These are phyloP conservation scores for Lachnellula subtilissima DNA, from an alignment of 2,329 filamentous ascomycete species.

Conservation along the genomic window DNA sequence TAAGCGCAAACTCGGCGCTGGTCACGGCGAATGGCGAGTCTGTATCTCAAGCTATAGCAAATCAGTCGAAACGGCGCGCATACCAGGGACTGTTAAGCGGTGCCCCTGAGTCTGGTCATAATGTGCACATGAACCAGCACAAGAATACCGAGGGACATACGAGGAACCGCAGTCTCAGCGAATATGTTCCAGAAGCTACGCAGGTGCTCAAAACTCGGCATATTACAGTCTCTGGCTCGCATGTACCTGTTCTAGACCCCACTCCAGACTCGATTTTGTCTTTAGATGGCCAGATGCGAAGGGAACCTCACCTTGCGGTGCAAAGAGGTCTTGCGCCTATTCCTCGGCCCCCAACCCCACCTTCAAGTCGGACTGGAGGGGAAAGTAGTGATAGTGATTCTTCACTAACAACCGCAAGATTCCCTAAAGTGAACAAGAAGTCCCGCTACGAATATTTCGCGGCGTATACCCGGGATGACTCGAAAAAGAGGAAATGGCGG, in stretches of 20 bases:
- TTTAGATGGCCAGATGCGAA: conserved; percentile 52
- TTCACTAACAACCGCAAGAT: conserved; percentile 38
- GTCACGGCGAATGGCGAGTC: conserved; percentile 49
- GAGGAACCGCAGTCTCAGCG: conserved; percentile 80
- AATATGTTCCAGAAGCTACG: conserved; percentile 73
- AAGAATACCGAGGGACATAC: conserved; percentile 42
- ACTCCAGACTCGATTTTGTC: conserved; percentile 45
- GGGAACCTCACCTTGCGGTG: conserved; percentile 76
- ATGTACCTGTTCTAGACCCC: conserved; percentile 40
- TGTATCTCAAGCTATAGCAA: conserved; percentile 44
- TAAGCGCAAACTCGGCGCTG: conserved; percentile 43
- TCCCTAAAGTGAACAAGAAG: conserved; percentile 34
- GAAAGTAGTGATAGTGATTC: conserved; percentile 45
- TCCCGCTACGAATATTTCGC: conserved; percentile 60
- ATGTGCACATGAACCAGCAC: conserved; percentile 20
- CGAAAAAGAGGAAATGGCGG: conserved; percentile 72
- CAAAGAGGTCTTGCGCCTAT: conserved; percentile 66
- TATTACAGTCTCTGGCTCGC: conserved; percentile 65
- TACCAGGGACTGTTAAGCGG: conserved; percentile 43
- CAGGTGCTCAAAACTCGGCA: conserved; percentile 64
- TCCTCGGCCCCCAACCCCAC: conserved; percentile 71
- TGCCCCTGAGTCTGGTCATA: conserved; percentile 16
- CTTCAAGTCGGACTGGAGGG: conserved; percentile 67
- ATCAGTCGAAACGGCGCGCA: conserved; percentile 52
- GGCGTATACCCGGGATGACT: conserved; percentile 59